Evolutionary conservation across 2,329 filamentous ascomycete genomes (phyloP).

Genomic region (Lasiodiplodia sp.): DNA sequence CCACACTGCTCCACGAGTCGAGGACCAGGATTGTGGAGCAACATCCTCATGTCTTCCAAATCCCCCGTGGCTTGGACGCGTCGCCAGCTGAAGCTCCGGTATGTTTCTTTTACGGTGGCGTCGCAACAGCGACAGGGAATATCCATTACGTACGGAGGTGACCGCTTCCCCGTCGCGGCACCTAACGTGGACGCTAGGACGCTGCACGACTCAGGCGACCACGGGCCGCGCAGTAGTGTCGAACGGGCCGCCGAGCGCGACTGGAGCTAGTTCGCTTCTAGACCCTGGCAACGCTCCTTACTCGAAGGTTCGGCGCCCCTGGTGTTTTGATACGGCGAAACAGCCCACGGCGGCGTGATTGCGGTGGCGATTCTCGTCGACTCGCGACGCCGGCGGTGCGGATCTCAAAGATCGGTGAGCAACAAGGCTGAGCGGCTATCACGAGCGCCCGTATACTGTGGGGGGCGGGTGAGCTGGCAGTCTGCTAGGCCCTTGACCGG

Average conservation of each 20-base stretch:
- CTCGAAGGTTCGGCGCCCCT: constrained; percentile 21
- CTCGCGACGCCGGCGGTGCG: neutral
- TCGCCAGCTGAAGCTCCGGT: neutral
- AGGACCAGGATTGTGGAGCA: neutral
- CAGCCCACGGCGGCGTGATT: constrained; percentile 24
- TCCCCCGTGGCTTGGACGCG: neutral
- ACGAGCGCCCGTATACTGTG: constrained; percentile 24
- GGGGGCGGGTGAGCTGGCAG: constrained; percentile 21
- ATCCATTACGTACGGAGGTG: constrained; percentile 12
- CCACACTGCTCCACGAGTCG: neutral
- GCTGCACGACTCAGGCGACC: constrained; percentile 6
- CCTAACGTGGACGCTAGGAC: neutral
- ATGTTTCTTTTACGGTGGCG: neutral
- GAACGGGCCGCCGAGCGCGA: constrained; percentile 17
- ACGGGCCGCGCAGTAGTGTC: constrained; percentile 24
- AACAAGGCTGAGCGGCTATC: neutral
- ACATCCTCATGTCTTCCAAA: neutral
- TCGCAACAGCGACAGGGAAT: constrained; percentile 6
- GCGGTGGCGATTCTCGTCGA: constrained; percentile 20
- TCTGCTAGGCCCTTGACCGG: constrained; percentile 11
- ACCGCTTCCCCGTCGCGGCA: neutral
- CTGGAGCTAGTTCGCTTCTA: constrained; percentile 11
- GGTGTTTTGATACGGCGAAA: constrained; percentile 16
- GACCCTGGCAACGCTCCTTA: constrained; percentile 7
- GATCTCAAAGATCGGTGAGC: constrained; percentile 12